Base-by-base conservation (phyloP, 1,284 basidiomycete species). In the Ceratobasidium sp. region DNA sequence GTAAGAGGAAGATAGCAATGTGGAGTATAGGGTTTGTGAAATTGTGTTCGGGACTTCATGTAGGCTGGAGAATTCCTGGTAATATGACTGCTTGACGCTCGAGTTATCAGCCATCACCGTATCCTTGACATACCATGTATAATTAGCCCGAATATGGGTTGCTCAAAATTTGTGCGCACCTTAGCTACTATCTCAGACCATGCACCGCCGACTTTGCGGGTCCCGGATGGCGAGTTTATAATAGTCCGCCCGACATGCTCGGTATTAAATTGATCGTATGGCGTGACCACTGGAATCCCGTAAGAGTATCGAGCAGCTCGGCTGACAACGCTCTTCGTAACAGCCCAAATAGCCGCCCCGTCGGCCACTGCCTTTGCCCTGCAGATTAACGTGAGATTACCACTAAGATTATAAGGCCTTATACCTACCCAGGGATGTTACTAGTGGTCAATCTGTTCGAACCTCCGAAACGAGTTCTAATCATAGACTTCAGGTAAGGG, bases 331-430 rank as follows among this genome's bases (percentile, higher is more conserved):
- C 21, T 46, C n/a, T n/a, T 4, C 1, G 23, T 28, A 3, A 43
- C 8, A 9, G 48, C 50, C 65, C 65, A 69, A 9, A 69, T 69
- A 0, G 52, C 65, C 30, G 65, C 65, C 2, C 65, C 65, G 18
- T 69, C 65, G 12, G 65, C 65, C 2, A 55, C 65, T 0, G 65
- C 52, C n/a, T 69, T 69, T 12, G 53, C 34, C 2, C 65, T 69
- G n/a, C n/a, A n/a, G n/a, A n/a, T n/a, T n/a, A n/a, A n/a, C 18
- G 32, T 5, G 2, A 16, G 18, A 26, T 62, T 28, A 28, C 3
- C 10, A 23, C 12, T 30, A 23, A 34, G n/a, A 26, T 18, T 18
- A 45, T 6, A 3, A 41, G 39, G 12, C 41, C 2, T 39, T 6
- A 39, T 6, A 39, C 30, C 23, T 48, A 62, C 60, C 60, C 43